Evolutionary conservation across 2,329 filamentous ascomycete genomes (phyloP), one percentile per base, ranked within the genome.

Genomic region (Aspergillus novoparasiticus): DNA sequence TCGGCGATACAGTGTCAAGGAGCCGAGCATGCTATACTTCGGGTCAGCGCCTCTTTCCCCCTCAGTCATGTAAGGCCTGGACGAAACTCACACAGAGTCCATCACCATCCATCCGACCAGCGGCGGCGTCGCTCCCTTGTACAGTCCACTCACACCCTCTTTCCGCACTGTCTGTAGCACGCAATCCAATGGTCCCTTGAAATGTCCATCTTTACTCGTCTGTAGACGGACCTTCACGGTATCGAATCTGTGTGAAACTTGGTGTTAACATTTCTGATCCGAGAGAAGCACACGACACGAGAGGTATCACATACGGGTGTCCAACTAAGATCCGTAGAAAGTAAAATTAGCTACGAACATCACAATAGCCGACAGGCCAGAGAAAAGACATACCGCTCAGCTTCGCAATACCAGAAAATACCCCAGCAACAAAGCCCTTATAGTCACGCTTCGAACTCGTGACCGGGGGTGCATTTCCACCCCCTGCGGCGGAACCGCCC

Each of bases 101-200:
- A 98, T 98, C 73, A 96, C 92, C 91, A 98, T 97, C 95, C 95
- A 98, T 71, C 95, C 95, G 58, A 97, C 88, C 56, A 98, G 83
- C 58, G 95, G 95, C 61, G 94, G 94, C 32, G 91, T 92, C 12
- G 93, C 93, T 72, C 94, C 94, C 81, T 98, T 99, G 85, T 98
- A 99, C 48, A 99, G 83, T 3, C 93, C 95, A 57, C 85, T 80
- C 54, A 96, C 80, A 55, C 94, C 94, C 79, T 99, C 95, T 75
- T 93, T 90, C 64, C 90, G 87, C 32, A 98, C 68, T 11, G 95
- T 99, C 76, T 94, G 90, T 61, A 91, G 78, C 11, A 97, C 82
- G 75, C 95, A 98, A 77, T 97, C 89, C 36, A 96, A 77, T 0
- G 95, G 94, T 0, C 95, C 95, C 67, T 84, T 84, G 84, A 99